Conservation (phyloP, 1,284 basidiomycete species). For the Takashimella koratensis region DNA sequence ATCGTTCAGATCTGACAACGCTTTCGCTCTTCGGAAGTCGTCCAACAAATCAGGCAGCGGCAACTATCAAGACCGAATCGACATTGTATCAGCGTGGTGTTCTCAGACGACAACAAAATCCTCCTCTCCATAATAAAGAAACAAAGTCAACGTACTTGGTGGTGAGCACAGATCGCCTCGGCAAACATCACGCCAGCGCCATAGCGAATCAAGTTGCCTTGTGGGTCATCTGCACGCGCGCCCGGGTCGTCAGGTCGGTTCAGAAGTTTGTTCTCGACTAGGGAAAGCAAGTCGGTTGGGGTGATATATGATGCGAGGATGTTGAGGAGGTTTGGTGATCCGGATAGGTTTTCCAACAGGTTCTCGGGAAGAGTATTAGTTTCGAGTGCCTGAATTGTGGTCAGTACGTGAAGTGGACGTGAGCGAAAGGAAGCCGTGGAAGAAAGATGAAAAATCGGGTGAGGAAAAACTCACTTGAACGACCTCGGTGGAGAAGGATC, state of each 20-base stretch:
- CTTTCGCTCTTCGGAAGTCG: constrained; percentile 32
- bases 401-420: background rate
- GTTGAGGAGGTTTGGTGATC: constrained; percentile 26
- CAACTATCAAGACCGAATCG: constrained; percentile 14
- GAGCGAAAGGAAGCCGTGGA: background rate
- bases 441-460: background rate
- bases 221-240: constrained; percentile 40
- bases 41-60: constrained; percentile 27
- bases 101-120: too few relatives aligned
- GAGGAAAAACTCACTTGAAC: constrained; percentile 17
- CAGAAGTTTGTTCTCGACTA: constrained; percentile 24
- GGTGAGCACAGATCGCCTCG: constrained; percentile 36
- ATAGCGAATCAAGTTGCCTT: constrained; percentile 42
- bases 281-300: constrained; percentile 19
- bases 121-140: background rate
- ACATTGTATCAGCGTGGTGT: background rate
- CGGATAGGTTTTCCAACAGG: constrained; percentile 30
- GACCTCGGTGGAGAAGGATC: constrained; percentile 26
- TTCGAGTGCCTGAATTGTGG: background rate
- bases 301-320: constrained; percentile 18
- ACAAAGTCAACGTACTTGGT: constrained; percentile 22
- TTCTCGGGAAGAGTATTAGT: constrained; percentile 21
- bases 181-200: constrained; percentile 46
- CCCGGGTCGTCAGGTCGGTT: constrained; percentile 25
- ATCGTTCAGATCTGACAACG: constrained; percentile 34